Conservation (phyloP, 371 early-diverging fungal species). For the Mucor plumbeus region DNA sequence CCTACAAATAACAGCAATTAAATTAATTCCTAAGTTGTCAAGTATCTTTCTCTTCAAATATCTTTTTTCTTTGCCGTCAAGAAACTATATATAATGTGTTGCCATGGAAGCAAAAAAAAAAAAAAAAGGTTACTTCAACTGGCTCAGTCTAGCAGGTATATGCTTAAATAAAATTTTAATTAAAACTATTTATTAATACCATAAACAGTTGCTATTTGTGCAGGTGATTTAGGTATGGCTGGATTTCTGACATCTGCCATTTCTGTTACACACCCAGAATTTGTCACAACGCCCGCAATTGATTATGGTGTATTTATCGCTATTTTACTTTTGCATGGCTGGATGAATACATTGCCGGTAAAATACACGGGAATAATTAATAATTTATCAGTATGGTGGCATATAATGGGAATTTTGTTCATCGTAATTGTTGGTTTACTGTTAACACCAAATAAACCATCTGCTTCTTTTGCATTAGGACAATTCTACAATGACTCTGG, state of each 20-base stretch:
- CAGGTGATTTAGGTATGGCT: constrained; percentile 60
- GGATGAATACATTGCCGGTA: constrained; percentile 52
- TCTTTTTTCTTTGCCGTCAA: not conserved
- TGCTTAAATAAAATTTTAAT: not conserved
- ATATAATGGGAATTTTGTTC: constrained; percentile 42
- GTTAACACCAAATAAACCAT: constrained; percentile 46
- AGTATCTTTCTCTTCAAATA: too few relatives aligned
- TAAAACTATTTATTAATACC: not conserved
- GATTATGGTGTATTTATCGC: constrained; percentile 48
- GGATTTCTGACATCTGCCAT: constrained; percentile 56
- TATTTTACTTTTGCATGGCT: constrained; percentile 48
- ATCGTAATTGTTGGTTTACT: constrained; percentile 38
- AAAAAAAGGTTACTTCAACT: not conserved
- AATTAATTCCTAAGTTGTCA: not conserved
- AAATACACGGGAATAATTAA: constrained; percentile 50
- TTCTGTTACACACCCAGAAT: constrained; percentile 51
- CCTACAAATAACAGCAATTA: constrained; percentile 7
- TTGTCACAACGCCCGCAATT: constrained; percentile 31
- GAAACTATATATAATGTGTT: not conserved
- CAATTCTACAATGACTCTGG: constrained; percentile 39
- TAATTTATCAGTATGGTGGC: constrained; percentile 52
- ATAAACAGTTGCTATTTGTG: constrained; percentile 50
- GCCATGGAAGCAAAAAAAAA: not conserved
- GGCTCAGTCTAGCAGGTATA: constrained; percentile 28
- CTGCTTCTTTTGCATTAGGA: constrained; percentile 53